Percentiles rank a stretch among this genome's conserved stretches.
phyloP scores from a whole-genome alignment of 1,284 basidiomycete species.

The Leccinum fuscescens region DNA sequence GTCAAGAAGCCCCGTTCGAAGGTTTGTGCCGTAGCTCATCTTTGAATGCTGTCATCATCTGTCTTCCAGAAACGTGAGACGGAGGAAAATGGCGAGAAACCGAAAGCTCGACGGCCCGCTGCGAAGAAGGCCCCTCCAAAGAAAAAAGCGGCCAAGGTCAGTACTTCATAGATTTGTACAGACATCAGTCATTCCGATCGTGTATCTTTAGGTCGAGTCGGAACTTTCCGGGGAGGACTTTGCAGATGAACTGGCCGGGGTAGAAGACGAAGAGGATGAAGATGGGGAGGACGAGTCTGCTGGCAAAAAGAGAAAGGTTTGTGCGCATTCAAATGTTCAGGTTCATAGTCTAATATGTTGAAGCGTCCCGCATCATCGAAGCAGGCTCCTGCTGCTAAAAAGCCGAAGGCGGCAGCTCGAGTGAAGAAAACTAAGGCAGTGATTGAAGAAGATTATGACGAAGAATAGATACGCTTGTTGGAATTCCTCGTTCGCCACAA shows the following conservation, averaged over 20 bases:
- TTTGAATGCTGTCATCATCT: slow-evolving; percentile 12
- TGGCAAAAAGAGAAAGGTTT: slow-evolving; percentile 34
- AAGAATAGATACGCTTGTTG: slow-evolving; percentile 20
- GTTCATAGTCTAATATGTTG: slow-evolving; percentile 16
- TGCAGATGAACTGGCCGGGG: slow-evolving; percentile 28
- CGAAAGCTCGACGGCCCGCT: slow-evolving; percentile 30
- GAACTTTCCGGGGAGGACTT: slow-evolving; percentile 35
- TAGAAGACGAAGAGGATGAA: slow-evolving; percentile 32
- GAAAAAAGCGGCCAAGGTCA: slow-evolving; percentile 38
- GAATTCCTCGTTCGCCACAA: not conserved
- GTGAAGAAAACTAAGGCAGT: slow-evolving; percentile 32
- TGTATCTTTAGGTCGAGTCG: slow-evolving; percentile 28
- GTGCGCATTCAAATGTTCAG: not conserved
- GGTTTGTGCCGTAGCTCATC: slow-evolving; percentile 26
- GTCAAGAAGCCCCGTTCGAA: slow-evolving; percentile 42
- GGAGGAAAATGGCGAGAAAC: slow-evolving; percentile 40
- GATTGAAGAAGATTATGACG: slow-evolving; percentile 33
- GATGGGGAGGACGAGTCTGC: slow-evolving; percentile 26
- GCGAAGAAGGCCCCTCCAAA: slow-evolving; percentile 30
- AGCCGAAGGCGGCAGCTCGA: slow-evolving; percentile 27
- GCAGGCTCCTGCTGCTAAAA: slow-evolving; percentile 24
- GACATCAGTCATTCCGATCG: not conserved
- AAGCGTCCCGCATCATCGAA: slow-evolving; percentile 30
- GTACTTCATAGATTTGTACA: slow-evolving; percentile 6
- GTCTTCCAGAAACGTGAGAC: slow-evolving; percentile 37